Evolutionary conservation across 1,284 basidiomycete genomes (phyloP), one percentile per base, ranked within the genome.

Genomic region (Cryptococcus hybrid): DNA sequence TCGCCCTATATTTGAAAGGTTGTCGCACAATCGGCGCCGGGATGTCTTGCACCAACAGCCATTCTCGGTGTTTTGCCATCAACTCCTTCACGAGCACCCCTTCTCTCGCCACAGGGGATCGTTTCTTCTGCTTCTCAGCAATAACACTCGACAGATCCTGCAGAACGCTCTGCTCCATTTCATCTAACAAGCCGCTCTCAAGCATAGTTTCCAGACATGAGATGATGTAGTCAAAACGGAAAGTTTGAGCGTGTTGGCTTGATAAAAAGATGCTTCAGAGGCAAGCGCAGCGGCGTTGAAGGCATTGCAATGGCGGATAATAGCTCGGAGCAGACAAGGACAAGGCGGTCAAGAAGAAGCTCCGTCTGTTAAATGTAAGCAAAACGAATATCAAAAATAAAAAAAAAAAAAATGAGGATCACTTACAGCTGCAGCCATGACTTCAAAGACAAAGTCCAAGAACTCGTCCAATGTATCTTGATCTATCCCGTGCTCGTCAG

Each of bases 131-230:
- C 49, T 84, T 81, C 6, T 74, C 60, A 34, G 83, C 82, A 3
- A 89, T 81, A 59, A 85, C 88, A 1, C 73, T 69, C 0, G 86
- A 82, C 3, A 99, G 83, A 55, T 87, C 84, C 47, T 83, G 83
- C 57, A 96, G 77, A 37, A 92, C 83, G 37, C 84, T 81, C 24
- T 81, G 73, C 3, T 88, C 82, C 49, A 97, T 83, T 51, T 81
- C 77, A 63, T 89, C 89, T 24, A 99, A 83, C 66, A 92, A 84
- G 4, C 85, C 84, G 36, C 82, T 82, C 72, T 97, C 92, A 24
- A 99, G 83, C 54, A 97, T 83, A 0, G 88, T 87, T 74, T 99
- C 96, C 80, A 97, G 82, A 70, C 91, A 93, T 57, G 85, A 84
- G 2, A 85, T 80, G 65, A 94, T 87, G 76, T 94, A 98, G 45